These are phyloP conservation scores for Colletotrichum melonis DNA, from an alignment of 2,329 filamentous ascomycete species.

Conservation along the genomic window DNA sequence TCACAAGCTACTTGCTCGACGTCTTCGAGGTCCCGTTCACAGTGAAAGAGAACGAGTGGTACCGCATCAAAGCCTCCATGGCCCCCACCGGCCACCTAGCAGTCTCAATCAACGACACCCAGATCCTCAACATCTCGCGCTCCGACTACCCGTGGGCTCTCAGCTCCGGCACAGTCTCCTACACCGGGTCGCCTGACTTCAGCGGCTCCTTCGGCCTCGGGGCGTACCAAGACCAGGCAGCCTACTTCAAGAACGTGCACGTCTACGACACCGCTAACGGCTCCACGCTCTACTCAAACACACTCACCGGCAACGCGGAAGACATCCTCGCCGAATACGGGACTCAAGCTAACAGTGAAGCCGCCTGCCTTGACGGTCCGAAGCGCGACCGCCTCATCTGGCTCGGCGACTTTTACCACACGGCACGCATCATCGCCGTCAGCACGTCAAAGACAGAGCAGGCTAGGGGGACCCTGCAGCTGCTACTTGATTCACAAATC, in stretches of 20 bases:
- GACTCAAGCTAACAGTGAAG: conserved; percentile 44
- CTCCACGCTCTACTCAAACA: conserved; percentile 45
- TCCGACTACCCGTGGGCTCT: conserved; percentile 33
- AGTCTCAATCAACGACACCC: conserved; percentile 42
- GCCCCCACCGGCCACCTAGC: conserved; percentile 40
- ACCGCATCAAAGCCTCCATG: conserved; percentile 48
- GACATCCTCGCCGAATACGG: conserved; percentile 49
- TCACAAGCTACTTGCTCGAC: conserved; percentile 41
- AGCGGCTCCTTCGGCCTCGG: conserved; percentile 53
- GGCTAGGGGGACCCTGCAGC: conserved; percentile 47
- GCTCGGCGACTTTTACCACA: conserved; percentile 66
- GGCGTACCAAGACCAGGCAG: conserved; percentile 51
- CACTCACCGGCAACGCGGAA: conserved; percentile 40
- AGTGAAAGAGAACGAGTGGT: conserved; percentile 50
- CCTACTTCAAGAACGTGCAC: conserved; percentile 48
- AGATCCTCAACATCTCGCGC: conserved; percentile 35
- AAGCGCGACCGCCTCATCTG: conserved; percentile 70
- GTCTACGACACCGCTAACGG: conserved; percentile 41
- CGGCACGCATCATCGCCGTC: conserved; percentile 47
- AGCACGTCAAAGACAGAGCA: conserved; percentile 50
- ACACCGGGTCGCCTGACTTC: conserved; percentile 7
- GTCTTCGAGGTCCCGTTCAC: conserved; percentile 41
- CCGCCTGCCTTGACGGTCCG: conserved; percentile 59
- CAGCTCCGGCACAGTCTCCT: background rate
- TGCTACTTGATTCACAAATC: conserved; percentile 39